Percentiles rank a stretch among this genome's conserved stretches.
Conservation (phyloP, 1,284 basidiomycete genomes). For the Naganishia cerealis region DNA sequence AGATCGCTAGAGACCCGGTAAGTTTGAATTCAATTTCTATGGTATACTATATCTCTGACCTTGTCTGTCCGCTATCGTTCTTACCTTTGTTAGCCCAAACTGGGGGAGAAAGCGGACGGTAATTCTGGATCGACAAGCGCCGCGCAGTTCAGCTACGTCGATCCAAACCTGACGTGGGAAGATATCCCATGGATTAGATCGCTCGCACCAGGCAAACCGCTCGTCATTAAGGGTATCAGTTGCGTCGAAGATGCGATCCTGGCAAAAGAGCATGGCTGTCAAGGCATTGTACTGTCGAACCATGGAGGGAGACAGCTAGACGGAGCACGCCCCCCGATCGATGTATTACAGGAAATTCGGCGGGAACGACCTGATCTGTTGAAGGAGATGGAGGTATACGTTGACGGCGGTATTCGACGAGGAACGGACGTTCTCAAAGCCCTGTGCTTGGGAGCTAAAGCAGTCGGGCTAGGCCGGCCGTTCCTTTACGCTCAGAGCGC, state of each 20-base stretch:
- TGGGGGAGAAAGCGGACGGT: constrained; percentile 28
- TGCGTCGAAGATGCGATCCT: constrained; percentile 57
- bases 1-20: constrained; percentile 43
- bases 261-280: constrained; percentile 54
- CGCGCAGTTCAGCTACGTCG: constrained; percentile 36
- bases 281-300: constrained; percentile 58
- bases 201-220: constrained; percentile 51
- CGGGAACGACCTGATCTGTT: constrained; percentile 74
- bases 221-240: constrained; percentile 57
- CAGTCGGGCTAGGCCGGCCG: constrained; percentile 82
- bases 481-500: constrained; percentile 92
- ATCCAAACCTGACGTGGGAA: constrained; percentile 49
- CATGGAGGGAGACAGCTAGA: constrained; percentile 57
- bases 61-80: not conserved
- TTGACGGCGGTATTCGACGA: constrained; percentile 81
- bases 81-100: constrained; percentile 9
- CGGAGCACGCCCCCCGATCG: constrained; percentile 66
- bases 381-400: constrained; percentile 68
- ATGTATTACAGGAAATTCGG: constrained; percentile 72
- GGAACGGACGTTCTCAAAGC: constrained; percentile 92
- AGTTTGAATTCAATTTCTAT: constrained; percentile 23
- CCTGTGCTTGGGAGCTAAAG: constrained; percentile 82
- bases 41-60: too few relatives aligned
- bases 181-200: constrained; percentile 56
- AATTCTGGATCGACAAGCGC: constrained; percentile 32